phyloP scores from a whole-genome alignment of 257 asterid genomes.

The Buddleja alternifolia region DNA sequence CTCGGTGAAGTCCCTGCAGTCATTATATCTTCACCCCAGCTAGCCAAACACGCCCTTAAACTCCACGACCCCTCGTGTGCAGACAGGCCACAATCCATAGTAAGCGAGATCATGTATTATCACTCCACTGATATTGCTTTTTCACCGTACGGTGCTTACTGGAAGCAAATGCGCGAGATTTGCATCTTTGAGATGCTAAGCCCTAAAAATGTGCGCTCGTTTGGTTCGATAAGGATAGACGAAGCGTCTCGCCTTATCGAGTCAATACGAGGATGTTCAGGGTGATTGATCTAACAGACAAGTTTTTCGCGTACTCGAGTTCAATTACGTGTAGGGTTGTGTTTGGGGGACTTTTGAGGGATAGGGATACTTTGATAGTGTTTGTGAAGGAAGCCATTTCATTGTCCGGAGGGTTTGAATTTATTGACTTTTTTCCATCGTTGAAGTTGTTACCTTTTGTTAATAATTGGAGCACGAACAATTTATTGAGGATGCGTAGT shows the following conservation, averaged over 20 bases:
- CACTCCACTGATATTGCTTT: slow-evolving; percentile 30
- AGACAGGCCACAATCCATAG: slow-evolving; percentile 31
- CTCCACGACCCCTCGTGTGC: slow-evolving; percentile 45
- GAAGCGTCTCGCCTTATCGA: slow-evolving; percentile 25
- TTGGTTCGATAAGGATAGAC: slow-evolving; percentile 22
- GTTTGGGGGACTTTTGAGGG: slow-evolving; percentile 29
- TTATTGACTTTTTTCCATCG: slow-evolving; percentile 43
- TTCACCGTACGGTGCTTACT: slow-evolving; percentile 43
- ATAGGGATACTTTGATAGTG: slow-evolving; percentile 22
- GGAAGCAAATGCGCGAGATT: slow-evolving; percentile 48
- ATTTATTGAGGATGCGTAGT: slow-evolving; percentile 25
- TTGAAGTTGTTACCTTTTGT: slow-evolving; percentile 25
- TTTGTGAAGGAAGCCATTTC: slow-evolving; percentile 8
- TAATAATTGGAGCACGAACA: slow-evolving; percentile 13
- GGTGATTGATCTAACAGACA: slow-evolving; percentile 20
- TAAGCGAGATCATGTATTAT: slow-evolving; percentile 30
- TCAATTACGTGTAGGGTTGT: slow-evolving; percentile 33
- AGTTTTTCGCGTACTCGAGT: slow-evolving; percentile 14
- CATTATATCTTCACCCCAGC: slow-evolving; percentile 37
- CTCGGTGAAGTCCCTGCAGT: slow-evolving; percentile 42
- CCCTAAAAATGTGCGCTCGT: slow-evolving; percentile 33
- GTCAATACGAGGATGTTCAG: slow-evolving; percentile 6
- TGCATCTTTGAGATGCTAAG: slow-evolving; percentile 42
- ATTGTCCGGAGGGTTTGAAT: slow-evolving; percentile 30
- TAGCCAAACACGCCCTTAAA: slow-evolving; percentile 31